Percentiles rank a stretch among this genome's conserved stretches.
Evolutionary conservation across 495 filamentous ascomycete genomes (phyloP).

Genomic region (Penicillium macrosclerotiorum): DNA sequence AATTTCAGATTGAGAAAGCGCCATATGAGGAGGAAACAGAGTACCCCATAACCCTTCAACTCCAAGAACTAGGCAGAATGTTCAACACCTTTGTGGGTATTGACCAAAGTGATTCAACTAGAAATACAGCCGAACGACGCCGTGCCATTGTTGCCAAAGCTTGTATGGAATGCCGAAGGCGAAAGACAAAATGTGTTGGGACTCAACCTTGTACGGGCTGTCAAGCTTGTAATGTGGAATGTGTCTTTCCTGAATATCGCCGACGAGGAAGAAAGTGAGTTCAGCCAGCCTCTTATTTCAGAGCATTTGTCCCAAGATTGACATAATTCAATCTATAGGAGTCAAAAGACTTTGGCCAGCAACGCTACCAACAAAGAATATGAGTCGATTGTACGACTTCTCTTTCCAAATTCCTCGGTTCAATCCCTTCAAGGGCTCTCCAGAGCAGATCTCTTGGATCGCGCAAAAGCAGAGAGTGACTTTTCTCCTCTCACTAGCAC

Average conservation of each 20-base stretch:
- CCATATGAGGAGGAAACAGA: not conserved
- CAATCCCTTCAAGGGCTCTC: slow-evolving; percentile 8
- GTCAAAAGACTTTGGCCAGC: slow-evolving; percentile 4
- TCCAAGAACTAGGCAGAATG: not conserved
- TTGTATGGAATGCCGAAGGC: slow-evolving; percentile 14
- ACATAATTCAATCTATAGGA: not conserved
- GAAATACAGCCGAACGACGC: slow-evolving; percentile 7
- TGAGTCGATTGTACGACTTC: slow-evolving; percentile 5
- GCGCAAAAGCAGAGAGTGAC: slow-evolving; percentile 1
- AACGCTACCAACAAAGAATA: not conserved
- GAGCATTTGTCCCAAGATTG: not conserved
- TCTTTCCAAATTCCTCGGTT: slow-evolving; percentile 7
- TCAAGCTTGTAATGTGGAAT: slow-evolving; percentile 15
- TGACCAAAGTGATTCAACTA: not conserved
- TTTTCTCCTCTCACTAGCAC: slow-evolving; percentile 5
- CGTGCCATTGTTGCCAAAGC: slow-evolving; percentile 14
- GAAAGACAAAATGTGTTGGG: slow-evolving; percentile 16
- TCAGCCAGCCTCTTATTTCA: not conserved
- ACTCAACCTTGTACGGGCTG: slow-evolving; percentile 15
- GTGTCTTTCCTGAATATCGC: slow-evolving; percentile 14
- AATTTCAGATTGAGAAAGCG: not conserved
- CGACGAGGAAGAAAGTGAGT: slow-evolving; percentile 13
- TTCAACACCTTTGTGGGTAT: slow-evolving; percentile 16
- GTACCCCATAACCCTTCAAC: not conserved
- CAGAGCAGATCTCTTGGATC: slow-evolving; percentile 3